phyloP scores from a whole-genome alignment of 169 alveolate species.

The Plasmodium gallinaceum region DNA sequence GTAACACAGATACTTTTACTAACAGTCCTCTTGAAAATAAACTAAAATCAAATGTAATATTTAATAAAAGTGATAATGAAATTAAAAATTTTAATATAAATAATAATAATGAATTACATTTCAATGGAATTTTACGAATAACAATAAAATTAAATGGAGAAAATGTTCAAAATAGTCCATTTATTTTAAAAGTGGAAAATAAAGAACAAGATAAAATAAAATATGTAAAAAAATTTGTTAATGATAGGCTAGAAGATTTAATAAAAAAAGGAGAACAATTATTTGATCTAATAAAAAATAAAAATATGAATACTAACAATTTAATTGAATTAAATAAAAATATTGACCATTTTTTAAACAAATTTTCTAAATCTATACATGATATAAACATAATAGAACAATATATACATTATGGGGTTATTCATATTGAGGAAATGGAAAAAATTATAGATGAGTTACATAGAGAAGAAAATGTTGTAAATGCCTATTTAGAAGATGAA shows the following conservation, averaged over 20 bases:
- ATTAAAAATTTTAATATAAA: background rate
- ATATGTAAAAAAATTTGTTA: conserved; percentile 44
- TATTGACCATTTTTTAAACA: conserved; percentile 39
- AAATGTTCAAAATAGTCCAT: conserved; percentile 62
- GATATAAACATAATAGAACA: conserved; percentile 57
- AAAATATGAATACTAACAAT: conserved; percentile 47
- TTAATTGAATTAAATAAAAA: conserved; percentile 38
- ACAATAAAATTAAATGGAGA: conserved; percentile 54
- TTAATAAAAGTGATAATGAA: background rate
- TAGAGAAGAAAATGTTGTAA: conserved; percentile 10
- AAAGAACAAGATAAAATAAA: conserved; percentile 22
- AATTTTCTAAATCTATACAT: conserved; percentile 50
- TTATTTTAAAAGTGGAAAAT: conserved; percentile 43
- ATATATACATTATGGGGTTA: conserved; percentile 33
- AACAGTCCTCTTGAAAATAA: background rate
- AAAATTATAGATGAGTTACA: conserved; percentile 24
- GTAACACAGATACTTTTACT: background rate
- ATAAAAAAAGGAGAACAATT: conserved; percentile 40
- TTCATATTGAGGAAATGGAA: conserved; percentile 17
- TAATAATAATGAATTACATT: background rate
- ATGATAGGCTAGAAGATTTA: conserved; percentile 57
- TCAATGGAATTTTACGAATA: conserved; percentile 31
- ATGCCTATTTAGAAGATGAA: conserved; percentile 53
- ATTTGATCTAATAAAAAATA: conserved; percentile 49
- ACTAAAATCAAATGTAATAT: background rate